Percentiles rank a stretch among this genome's conserved stretches.
Evolutionary conservation across 495 filamentous ascomycete genomes (phyloP).

Genomic region (Neurospora sp.): DNA sequence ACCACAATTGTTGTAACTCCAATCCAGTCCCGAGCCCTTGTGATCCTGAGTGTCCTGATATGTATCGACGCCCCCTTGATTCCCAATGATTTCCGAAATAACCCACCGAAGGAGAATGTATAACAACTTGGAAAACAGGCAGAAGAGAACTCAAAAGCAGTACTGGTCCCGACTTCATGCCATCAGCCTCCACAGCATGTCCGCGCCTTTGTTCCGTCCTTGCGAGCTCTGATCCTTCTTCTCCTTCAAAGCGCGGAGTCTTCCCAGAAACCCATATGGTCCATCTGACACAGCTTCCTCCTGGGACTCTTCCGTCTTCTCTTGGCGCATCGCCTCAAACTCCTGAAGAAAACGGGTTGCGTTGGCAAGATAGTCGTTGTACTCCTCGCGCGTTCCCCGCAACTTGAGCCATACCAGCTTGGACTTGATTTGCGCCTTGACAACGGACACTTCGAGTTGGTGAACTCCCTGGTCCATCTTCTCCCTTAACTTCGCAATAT

Average conservation of each 20-base stretch:
- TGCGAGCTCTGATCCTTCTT: neutral
- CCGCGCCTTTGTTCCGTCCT: neutral
- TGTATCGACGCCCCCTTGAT: neutral
- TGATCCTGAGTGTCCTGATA: neutral
- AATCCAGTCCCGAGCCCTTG: neutral
- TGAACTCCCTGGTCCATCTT: slow-evolving; percentile 21
- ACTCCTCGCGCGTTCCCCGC: slow-evolving; percentile 30
- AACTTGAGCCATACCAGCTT: slow-evolving; percentile 38
- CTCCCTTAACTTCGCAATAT: slow-evolving; percentile 10
- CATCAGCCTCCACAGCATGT: neutral
- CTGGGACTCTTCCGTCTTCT: neutral
- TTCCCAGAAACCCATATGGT: neutral
- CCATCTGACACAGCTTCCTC: neutral
- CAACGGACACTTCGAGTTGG: slow-evolving; percentile 14
- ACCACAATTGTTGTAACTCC: neutral
- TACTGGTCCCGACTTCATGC: neutral
- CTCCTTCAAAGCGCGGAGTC: neutral
- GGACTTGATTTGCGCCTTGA: slow-evolving; percentile 33
- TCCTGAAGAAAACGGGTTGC: slow-evolving; percentile 24
- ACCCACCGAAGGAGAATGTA: neutral
- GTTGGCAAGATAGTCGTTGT: slow-evolving; percentile 29
- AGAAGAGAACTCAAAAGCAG: neutral
- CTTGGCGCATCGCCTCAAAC: neutral
- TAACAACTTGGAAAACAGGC: neutral
- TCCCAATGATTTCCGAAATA: neutral